Evolutionary conservation across 1,284 basidiomycete species (phyloP), one percentile per base, ranked within the genome.

Genomic region (Schizophyllum amplum): DNA sequence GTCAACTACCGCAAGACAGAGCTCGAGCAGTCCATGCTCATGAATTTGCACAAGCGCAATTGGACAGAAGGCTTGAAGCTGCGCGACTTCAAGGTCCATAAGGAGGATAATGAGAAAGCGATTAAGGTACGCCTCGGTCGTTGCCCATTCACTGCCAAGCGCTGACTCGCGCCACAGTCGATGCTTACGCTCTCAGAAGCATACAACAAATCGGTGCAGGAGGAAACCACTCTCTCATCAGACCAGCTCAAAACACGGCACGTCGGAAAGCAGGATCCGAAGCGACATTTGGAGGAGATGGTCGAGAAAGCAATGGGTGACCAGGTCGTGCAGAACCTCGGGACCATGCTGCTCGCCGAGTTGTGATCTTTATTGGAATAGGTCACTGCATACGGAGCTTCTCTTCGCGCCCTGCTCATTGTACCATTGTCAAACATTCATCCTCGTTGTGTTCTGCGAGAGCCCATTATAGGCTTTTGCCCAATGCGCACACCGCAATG

Each of bases 1-100:
- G 94, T 98, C 61, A 94, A 95, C 69, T 98, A 97, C 74, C 86
- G 94, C 64, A 98, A 98, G 79, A 96, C 93, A 21, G 94, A 97
- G 69, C 82, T 95, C 9, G 95, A 98, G 72, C 94, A 98, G 70
- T 84, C 90, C n/a, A 98, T 98, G 94, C 72, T 98, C 63, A 91
- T 97, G 86, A 98, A 98, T 71, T 75, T 98, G 66, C 95, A 98
- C 77, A 98, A 97, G 72, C 82, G 93, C 65, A 95, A 96, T 67
- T 98, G 94, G 94, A 98, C 95, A 6, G 94, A 98, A 71, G 95
- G 94, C 2, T 76, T 98, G 63, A 92, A 90, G 70, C 69, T 98
- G 66, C 81, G 85, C 57, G 93, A 98, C 72, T 97, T 97, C 73
- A 83, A 90, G 71, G 72, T 81, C 56, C 89, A 93, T 71, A 92